phyloP scores from a whole-genome alignment of 2,329 filamentous ascomycete species.

The Penicillium glabrum region DNA sequence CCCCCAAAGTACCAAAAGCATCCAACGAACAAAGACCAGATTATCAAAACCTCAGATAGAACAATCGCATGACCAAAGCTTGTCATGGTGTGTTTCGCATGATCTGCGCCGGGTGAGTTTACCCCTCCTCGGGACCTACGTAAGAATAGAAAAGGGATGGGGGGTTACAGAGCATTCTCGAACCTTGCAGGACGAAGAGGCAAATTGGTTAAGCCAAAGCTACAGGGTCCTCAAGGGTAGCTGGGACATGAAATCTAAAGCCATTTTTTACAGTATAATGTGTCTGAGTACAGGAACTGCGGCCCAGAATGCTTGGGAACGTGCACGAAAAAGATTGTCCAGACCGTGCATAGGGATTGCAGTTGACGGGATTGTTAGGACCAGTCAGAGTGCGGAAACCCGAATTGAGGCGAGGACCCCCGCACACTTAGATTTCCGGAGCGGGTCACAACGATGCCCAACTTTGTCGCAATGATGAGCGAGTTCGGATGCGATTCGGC shows the following conservation, averaged over 20 bases:
- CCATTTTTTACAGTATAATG: neutral
- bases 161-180: constrained; percentile 18
- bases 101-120: constrained; percentile 25
- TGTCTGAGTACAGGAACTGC: constrained; percentile 3
- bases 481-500: constrained; percentile 23
- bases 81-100: constrained; percentile 21
- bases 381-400: constrained; percentile 4
- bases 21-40: neutral
- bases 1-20: neutral
- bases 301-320: constrained; percentile 14
- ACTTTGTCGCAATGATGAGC: constrained; percentile 20
- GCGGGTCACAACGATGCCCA: constrained; percentile 14
- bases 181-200: constrained; percentile 11
- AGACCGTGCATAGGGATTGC: constrained; percentile 5
- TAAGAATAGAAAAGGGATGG: constrained; percentile 14
- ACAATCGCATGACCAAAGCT: constrained; percentile 21
- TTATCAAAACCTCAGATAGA: neutral
- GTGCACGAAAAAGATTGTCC: constrained; percentile 16
- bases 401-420: constrained; percentile 8
- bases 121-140: constrained; percentile 26
- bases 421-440: constrained; percentile 4
- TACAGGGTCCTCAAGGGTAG: neutral
- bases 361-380: neutral
- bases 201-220: neutral
- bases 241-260: neutral